These are phyloP conservation scores for Erysiphe neolycopersici DNA, from an alignment of 2,329 filamentous ascomycete genomes.

Conservation along the genomic window DNA sequence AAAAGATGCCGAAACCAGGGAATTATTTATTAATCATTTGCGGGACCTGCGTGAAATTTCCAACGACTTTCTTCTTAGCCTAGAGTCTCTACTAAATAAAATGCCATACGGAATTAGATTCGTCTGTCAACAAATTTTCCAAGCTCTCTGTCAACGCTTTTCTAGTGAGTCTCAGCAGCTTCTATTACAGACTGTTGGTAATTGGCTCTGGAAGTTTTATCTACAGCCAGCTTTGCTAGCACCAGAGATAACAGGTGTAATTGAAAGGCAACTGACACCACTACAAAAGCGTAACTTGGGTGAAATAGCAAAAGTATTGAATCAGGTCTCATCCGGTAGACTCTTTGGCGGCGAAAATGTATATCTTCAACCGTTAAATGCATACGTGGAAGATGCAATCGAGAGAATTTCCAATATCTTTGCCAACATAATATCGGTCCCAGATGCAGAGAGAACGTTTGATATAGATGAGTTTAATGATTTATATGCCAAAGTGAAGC, in stretches of 20 bases:
- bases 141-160: conserved; percentile 51
- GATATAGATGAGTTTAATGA: conserved; percentile 99
- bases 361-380: conserved; percentile 84
- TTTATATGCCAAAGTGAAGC: conserved; percentile 84
- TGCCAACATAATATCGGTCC: conserved; percentile 52
- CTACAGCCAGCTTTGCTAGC: conserved; percentile 70
- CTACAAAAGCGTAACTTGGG: conserved; percentile 78
- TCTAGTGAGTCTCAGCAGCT: conserved; percentile 51
- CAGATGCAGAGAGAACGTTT: conserved; percentile 71
- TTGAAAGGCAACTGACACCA: conserved; percentile 69
- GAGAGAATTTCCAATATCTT: conserved; percentile 54
- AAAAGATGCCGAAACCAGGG: conserved; percentile 73
- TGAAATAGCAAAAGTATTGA: conserved; percentile 75
- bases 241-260: conserved; percentile 77
- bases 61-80: conserved; percentile 58
- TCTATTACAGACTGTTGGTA: conserved; percentile 57
- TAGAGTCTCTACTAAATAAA: conserved; percentile 61
- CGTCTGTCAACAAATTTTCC: conserved; percentile 63
- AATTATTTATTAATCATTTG: conserved; percentile 80
- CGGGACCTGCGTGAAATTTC: conserved; percentile 85
- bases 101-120: conserved; percentile 89
- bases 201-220: conserved; percentile 90
- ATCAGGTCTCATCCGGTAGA: conserved; percentile 68
- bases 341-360: conserved; percentile 87
- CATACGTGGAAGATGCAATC: conserved; percentile 65